These are phyloP conservation scores for Penicillium daleae DNA, from an alignment of 495 filamentous ascomycete species.

Conservation along the genomic window DNA sequence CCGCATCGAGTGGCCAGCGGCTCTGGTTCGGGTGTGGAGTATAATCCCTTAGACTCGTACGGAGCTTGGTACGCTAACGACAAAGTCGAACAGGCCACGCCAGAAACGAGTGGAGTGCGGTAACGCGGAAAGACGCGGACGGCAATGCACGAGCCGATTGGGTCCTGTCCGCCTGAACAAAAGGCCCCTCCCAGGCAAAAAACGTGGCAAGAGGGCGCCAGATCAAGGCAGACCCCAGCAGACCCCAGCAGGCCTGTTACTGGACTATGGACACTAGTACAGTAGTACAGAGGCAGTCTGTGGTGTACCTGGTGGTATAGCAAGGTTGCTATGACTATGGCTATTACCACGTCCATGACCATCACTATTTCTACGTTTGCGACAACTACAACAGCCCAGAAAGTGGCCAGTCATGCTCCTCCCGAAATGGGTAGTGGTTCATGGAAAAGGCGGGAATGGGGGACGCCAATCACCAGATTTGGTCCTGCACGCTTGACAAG, in stretches of 20 bases:
- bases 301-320: not conserved
- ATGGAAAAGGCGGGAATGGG: not conserved
- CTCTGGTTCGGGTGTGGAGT: slow-evolving; percentile 30
- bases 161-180: slow-evolving; percentile 20
- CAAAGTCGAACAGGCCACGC: slow-evolving; percentile 17
- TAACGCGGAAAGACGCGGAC: slow-evolving; percentile 47
- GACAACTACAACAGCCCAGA: not conserved
- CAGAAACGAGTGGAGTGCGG: slow-evolving; percentile 34
- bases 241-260: no score
- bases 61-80: slow-evolving; percentile 26
- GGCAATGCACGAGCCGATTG: slow-evolving; percentile 47
- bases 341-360: not conserved
- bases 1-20: slow-evolving; percentile 34
- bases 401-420: not conserved
- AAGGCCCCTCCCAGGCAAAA: slow-evolving; percentile 19
- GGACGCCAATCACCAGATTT: slow-evolving; percentile 3
- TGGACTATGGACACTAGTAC: no score
- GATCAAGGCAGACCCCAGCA: slow-evolving; percentile 13
- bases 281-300: not conserved
- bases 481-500: slow-evolving; percentile 3
- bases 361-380: not conserved
- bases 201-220: slow-evolving; percentile 41
- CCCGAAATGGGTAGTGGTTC: not conserved
- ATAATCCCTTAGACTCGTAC: slow-evolving; percentile 6
- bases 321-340: not conserved